Conservation (phyloP, 306 rosid genomes). For the Trifolium dubium region DNA sequence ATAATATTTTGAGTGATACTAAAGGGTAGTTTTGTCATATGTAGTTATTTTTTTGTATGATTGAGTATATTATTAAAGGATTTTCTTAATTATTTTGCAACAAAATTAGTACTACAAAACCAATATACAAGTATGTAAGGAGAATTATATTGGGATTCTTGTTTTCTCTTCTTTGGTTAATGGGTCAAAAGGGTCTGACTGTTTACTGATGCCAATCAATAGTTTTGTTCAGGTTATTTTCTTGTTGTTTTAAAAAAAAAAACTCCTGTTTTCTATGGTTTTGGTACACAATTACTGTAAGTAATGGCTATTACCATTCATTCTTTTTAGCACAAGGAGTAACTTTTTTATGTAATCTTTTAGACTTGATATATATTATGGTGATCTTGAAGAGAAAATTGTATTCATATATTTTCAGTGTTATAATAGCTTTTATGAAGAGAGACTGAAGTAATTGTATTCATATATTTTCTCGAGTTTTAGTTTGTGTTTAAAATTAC, state of each 20-base stretch:
- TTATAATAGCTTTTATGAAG: not conserved
- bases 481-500: not conserved
- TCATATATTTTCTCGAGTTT: not conserved
- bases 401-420: no score
- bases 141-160: not conserved
- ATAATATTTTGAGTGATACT: no score
- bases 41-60: not conserved
- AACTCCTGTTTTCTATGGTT: not conserved
- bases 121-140: not conserved
- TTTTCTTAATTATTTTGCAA: no score
- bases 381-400: not conserved
- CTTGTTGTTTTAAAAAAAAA: not conserved
- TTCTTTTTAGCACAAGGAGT: slow-evolving; percentile 1
- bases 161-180: slow-evolving; percentile 1
- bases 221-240: not conserved
- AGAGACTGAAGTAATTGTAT: not conserved
- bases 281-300: not conserved
- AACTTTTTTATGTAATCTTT: not conserved
- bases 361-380: not conserved
- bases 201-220: slow-evolving; percentile 11
- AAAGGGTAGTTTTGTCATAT: not conserved
- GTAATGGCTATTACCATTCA: not conserved
- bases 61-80: no score
- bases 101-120: not conserved
- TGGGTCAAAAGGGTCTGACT: slow-evolving; percentile 9